Percentiles rank a stretch among this genome's conserved stretches.
Conservation (phyloP, 2,329 filamentous ascomycete genomes). For the Botryotinia narcissicola region DNA sequence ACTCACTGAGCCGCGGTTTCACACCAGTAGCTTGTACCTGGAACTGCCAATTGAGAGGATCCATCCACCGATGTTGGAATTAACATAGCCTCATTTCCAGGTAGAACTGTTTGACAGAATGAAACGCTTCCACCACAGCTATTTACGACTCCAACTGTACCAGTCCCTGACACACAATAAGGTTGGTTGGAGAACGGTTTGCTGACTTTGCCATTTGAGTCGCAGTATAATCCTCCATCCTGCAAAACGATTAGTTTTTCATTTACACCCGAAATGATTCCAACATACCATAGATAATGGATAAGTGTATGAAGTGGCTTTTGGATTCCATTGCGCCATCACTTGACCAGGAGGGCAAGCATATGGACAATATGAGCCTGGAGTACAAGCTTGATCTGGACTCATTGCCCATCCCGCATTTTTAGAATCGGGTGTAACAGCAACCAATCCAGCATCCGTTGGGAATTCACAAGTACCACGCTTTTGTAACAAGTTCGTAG, state of each 20-base stretch:
- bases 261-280: neutral
- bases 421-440: conserved; percentile 59
- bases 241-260: conserved; percentile 38
- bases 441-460: conserved; percentile 61
- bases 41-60: conserved; percentile 64
- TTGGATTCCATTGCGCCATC: conserved; percentile 75
- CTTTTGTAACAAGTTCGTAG: conserved; percentile 31
- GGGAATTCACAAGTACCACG: conserved; percentile 61
- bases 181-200: conserved; percentile 67
- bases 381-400: conserved; percentile 66
- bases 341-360: conserved; percentile 74
- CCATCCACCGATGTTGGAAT: conserved; percentile 69
- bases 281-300: conserved; percentile 67
- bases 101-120: conserved; percentile 77
- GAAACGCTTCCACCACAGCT: conserved; percentile 60
- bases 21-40: conserved; percentile 67
- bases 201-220: conserved; percentile 59
- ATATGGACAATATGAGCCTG: conserved; percentile 70
- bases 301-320: conserved; percentile 63
- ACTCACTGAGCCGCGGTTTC: conserved; percentile 71
- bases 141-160: conserved; percentile 64
- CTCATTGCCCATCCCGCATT: conserved; percentile 82
- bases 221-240: conserved; percentile 74
- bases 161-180: conserved; percentile 69
- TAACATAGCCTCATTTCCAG: conserved; percentile 78